Percentiles rank a stretch among this genome's conserved stretches.
These are phyloP conservation scores for Fusarium sp. DNA, from an alignment of 2,329 filamentous ascomycete genomes.

Conservation along the genomic window DNA sequence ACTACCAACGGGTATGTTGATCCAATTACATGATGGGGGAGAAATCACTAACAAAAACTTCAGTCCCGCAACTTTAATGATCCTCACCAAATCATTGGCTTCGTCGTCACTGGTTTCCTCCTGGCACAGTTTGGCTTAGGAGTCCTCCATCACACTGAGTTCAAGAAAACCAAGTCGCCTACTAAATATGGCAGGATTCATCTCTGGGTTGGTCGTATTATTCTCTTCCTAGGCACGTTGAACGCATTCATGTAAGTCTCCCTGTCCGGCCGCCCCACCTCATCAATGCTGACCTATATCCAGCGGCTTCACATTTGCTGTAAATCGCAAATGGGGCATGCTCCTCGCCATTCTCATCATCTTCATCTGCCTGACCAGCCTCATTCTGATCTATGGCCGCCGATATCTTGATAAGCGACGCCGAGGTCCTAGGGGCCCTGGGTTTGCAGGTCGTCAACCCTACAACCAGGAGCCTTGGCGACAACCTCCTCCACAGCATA, in stretches of 20 bases:
- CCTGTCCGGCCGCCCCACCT: neutral
- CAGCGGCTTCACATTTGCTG: slow-evolving; percentile 72
- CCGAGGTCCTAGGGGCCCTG: slow-evolving; percentile 34
- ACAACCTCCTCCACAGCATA: slow-evolving; percentile 40
- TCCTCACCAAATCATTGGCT: slow-evolving; percentile 72
- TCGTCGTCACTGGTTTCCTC: slow-evolving; percentile 67
- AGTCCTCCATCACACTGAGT: slow-evolving; percentile 69
- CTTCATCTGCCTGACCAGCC: slow-evolving; percentile 58
- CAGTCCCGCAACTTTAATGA: slow-evolving; percentile 69
- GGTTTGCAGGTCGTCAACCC: slow-evolving; percentile 37
- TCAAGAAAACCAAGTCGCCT: slow-evolving; percentile 63
- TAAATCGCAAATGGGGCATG: slow-evolving; percentile 63
- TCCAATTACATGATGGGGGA: too few species aligned
- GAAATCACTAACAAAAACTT: slow-evolving; percentile 22
- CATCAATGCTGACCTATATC: slow-evolving; percentile 6
- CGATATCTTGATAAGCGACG: slow-evolving; percentile 48
- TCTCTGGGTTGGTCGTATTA: slow-evolving; percentile 69
- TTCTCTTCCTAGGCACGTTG: slow-evolving; percentile 67
- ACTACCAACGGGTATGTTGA: slow-evolving; percentile 68
- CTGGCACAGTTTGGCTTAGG: slow-evolving; percentile 70
- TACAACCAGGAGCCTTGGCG: slow-evolving; percentile 53
- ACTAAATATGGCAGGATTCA: slow-evolving; percentile 69
- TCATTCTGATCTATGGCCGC: slow-evolving; percentile 55
- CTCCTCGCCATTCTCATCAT: slow-evolving; percentile 65
- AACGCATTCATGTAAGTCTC: slow-evolving; percentile 70